These are phyloP conservation scores for Pogostemon cablin DNA, from an alignment of 257 asterid species.

Conservation along the genomic window DNA sequence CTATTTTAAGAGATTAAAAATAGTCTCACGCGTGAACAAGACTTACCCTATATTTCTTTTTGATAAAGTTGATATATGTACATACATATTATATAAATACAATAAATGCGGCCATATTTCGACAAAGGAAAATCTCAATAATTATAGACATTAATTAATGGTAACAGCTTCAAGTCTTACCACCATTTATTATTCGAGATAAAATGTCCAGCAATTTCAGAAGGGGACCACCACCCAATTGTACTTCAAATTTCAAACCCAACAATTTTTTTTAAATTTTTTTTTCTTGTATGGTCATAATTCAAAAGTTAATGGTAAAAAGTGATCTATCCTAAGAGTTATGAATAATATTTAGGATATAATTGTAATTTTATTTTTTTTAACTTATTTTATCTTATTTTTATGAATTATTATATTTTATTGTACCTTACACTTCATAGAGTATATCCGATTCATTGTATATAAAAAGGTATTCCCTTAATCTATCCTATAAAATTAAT, in stretches of 20 bases:
- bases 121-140: conserved; percentile 45
- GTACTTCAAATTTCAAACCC: background rate
- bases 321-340: too few species aligned
- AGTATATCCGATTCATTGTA: too few species aligned
- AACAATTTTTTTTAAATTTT: background rate
- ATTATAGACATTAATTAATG: conserved; percentile 43
- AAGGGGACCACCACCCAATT: conserved; percentile 37
- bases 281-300: background rate
- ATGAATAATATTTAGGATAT: too few species aligned
- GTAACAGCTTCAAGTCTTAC: conserved; percentile 34
- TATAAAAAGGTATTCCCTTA: too few species aligned
- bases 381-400: too few species aligned
- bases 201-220: conserved; percentile 34
- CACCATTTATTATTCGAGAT: conserved; percentile 31
- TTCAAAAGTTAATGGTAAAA: background rate
- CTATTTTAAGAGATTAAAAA: too few species aligned
- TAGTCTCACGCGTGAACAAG: conserved; percentile 10
- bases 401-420: too few species aligned
- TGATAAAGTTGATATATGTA: conserved; percentile 10
- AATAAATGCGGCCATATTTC: conserved; percentile 44
- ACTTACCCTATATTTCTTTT: background rate
- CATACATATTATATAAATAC: background rate
- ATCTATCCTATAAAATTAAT: too few species aligned
- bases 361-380: too few species aligned
- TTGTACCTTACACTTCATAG: too few species aligned